Conservation (phyloP, 352 stramenopile species). For the Phytophthora pluvialis region DNA sequence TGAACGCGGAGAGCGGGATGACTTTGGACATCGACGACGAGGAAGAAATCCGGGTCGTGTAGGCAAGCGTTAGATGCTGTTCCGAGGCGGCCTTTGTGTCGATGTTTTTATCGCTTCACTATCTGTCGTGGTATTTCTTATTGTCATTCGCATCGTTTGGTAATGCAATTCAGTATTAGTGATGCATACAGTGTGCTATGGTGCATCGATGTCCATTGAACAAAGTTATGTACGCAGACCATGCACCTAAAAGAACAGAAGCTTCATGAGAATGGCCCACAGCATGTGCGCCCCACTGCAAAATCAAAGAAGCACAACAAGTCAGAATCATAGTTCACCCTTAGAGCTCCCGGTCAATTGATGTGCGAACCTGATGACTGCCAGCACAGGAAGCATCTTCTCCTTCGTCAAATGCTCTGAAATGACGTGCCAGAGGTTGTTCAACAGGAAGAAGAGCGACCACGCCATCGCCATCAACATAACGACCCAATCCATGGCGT, state of each 20-base stretch:
- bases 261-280: constrained; percentile 87
- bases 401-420: constrained; percentile 85
- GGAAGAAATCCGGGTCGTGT: constrained; percentile 40
- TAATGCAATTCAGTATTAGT: constrained; percentile 24
- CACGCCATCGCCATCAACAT: constrained; percentile 83
- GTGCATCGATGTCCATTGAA: too few species aligned
- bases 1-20: constrained; percentile 56
- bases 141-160: constrained; percentile 27
- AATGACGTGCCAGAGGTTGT: constrained; percentile 80
- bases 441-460: constrained; percentile 86
- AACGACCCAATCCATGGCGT: constrained; percentile 84
- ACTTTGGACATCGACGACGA: constrained; percentile 43
- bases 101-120: constrained; percentile 7
- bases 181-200: too few species aligned
- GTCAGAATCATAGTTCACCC: neutral
- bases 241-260: constrained; percentile 81
- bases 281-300: constrained; percentile 76
- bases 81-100: constrained; percentile 8
- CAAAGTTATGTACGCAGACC: constrained; percentile 27
- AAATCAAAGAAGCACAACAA: constrained; percentile 13
- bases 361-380: constrained; percentile 72
- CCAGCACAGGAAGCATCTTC: constrained; percentile 86
- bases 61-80: constrained; percentile 27
- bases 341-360: neutral
- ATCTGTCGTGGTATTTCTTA: constrained; percentile 24